Base-by-base conservation (phyloP, 2,329 filamentous ascomycete species). In the Exophiala calicioides region DNA sequence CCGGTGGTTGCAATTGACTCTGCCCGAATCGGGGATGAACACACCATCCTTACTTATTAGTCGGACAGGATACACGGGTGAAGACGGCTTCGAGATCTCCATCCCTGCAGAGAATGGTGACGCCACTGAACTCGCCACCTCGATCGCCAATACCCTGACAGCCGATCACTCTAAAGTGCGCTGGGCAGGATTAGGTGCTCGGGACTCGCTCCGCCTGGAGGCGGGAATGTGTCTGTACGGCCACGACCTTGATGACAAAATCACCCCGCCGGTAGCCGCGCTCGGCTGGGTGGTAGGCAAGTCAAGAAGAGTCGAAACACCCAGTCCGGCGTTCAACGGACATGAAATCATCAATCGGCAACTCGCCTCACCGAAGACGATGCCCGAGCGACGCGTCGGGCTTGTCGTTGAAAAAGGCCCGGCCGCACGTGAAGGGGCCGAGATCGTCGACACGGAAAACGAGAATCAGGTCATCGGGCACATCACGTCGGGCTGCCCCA, bases 221-320 rank as follows among this genome's bases (percentile, higher is more conserved):
- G 93, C 93, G 0, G 93, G 93, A 52, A 95, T 98, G 91, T 98
- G 93, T 69, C 79, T 98, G n/a, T 98, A 98, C 71, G 93, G 93
- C n/a, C 89, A 97, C 71, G 93, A 98, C 67, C 80, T 98, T 27
- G 84, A 94, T 65, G 91, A 95, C 47, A 74, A 73, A 0, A 85
- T 80, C 8, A 87, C 85, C 1, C 84, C 85, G 1, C 81, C 85
- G 3, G 79, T 82, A 63, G 84, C 79, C 1, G 76, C 74, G 1
- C 70, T 88, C 0, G 75, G 75, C 50, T 98, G 93, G 91, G 80
- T 96, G 62, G 84, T 98, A 50, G 84, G 86, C 55, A 90, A 89
- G 64, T 81, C 85, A 45, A 82, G 91, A 13, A 84, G 84, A 43
- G 71, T 78, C 16, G 70, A 39, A 3, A 46, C 43, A 57, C 65